phyloP scores from a whole-genome alignment of 2,329 filamentous ascomycete genomes.

The Trichoderma atroviride region DNA sequence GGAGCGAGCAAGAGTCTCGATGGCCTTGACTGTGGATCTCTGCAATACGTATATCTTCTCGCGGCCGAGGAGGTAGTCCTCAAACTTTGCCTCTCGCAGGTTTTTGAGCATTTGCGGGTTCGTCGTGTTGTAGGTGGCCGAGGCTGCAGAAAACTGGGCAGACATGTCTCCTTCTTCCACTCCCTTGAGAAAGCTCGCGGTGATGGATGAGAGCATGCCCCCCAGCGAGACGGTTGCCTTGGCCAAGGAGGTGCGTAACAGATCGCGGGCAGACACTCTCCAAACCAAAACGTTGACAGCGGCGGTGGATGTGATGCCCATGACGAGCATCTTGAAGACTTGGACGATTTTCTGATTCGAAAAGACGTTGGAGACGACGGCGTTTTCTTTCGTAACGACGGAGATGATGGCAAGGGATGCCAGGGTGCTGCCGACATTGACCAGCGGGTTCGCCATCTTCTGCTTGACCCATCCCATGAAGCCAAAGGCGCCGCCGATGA shows the following conservation, averaged over 20 bases:
- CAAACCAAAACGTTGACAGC: constrained; percentile 72
- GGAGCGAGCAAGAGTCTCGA: constrained; percentile 80
- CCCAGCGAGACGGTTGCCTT: constrained; percentile 73
- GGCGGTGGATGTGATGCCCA: constrained; percentile 72
- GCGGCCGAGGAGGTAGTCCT: constrained; percentile 77
- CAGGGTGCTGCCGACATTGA: constrained; percentile 80
- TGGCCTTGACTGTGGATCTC: constrained; percentile 73
- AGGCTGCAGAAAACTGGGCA: constrained; percentile 60
- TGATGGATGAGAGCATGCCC: constrained; percentile 76
- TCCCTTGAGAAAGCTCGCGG: constrained; percentile 78
- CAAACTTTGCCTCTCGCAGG: constrained; percentile 78
- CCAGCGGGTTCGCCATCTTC: constrained; percentile 70
- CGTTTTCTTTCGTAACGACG: constrained; percentile 82
- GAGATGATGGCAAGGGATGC: constrained; percentile 83
- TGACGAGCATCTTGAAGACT: constrained; percentile 74
- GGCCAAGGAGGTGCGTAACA: constrained; percentile 70
- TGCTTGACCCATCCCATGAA: constrained; percentile 84
- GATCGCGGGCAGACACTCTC: constrained; percentile 71
- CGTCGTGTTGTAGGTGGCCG: constrained; percentile 62
- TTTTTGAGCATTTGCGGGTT: constrained; percentile 69
- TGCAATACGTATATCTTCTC: constrained; percentile 77
- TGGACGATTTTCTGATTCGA: constrained; percentile 57
- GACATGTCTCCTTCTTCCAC: constrained; percentile 71
- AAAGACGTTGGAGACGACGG: constrained; percentile 75
- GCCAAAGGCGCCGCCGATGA: constrained; percentile 79